Conservation (phyloP, 345 rosid genomes). For the Salix caprea region DNA sequence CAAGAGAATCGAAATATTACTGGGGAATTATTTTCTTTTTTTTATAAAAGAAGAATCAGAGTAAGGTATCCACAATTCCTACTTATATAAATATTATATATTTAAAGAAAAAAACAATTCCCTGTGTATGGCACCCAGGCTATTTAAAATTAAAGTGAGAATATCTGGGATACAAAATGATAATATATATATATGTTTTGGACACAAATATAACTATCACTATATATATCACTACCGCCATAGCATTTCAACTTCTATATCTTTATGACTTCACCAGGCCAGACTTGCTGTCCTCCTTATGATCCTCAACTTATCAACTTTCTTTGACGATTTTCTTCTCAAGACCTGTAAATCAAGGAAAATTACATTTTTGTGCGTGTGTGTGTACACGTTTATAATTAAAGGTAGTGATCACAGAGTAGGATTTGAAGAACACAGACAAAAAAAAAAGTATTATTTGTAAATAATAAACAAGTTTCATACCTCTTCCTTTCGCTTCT, state of each 20-base stretch:
- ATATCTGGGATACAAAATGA: background rate
- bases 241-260: background rate
- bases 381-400: too few species aligned
- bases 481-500: conserved; percentile 58
- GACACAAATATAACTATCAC: too few species aligned
- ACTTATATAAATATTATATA: background rate
- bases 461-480: too few species aligned
- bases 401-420: too few species aligned
- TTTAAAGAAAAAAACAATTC: background rate
- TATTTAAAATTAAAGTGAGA: background rate
- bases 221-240: too few species aligned
- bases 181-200: too few species aligned
- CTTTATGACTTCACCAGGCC: conserved; percentile 39
- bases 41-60: too few species aligned
- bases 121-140: background rate
- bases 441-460: background rate
- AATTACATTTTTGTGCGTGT: too few species aligned
- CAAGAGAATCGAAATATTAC: too few species aligned
- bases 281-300: conserved; percentile 56
- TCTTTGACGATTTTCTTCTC: conserved; percentile 40
- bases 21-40: too few species aligned
- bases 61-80: background rate
- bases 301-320: conserved; percentile 39
- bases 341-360: conserved; percentile 23
- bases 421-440: background rate